Evolutionary conservation across 1,284 basidiomycete species (phyloP), one percentile per base, ranked within the genome.

Genomic region (Ustilago trichophora): DNA sequence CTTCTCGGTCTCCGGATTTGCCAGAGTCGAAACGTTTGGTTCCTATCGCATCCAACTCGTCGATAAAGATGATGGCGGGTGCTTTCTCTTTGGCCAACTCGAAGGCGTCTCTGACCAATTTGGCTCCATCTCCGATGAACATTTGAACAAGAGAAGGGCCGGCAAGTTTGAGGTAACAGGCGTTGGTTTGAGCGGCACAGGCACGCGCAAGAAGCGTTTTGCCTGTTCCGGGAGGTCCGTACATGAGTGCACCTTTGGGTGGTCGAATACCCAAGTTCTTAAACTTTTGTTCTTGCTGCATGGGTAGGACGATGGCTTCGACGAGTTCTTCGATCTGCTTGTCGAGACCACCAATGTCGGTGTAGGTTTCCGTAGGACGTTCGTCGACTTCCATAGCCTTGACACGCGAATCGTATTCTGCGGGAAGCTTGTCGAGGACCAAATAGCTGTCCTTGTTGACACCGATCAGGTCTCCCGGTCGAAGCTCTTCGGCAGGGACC

Each of bases 401-500:
- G 47, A 91, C 90, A 55, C 90, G 84, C 29, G 88, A 88, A 75
- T 91, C 90, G 82, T 89, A 91, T 77, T 91, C 90, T 59, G 87
- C 84, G 6, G 89, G 89, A 4, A 91, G 83, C 43, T 88, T 95
- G 83, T 98, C 95, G 26, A 99, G 87, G 37, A 98, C 88, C 63
- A 99, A 88, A 81, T 98, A 98, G n/a, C 93, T 97, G 82, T 98
- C 95, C 83, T 99, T 99, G 85, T 99, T 98, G 46, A 98, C 95
- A 68, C 95, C 95, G 75, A 99, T 96, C 53, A 99, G 86, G 83
- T 98, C 96, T 37, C 91, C 87, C 3, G 95, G 95, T 76, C 86
- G 88, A 55, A 99, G 88, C 75, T 92, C 85, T 54, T 95, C 90
- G 27, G 93, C 87, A 16, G 93, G 91, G 25, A 98, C 95, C 56